Conservation (phyloP, 768 basidiomycete species). For the Lanmaoa rubissima region DNA sequence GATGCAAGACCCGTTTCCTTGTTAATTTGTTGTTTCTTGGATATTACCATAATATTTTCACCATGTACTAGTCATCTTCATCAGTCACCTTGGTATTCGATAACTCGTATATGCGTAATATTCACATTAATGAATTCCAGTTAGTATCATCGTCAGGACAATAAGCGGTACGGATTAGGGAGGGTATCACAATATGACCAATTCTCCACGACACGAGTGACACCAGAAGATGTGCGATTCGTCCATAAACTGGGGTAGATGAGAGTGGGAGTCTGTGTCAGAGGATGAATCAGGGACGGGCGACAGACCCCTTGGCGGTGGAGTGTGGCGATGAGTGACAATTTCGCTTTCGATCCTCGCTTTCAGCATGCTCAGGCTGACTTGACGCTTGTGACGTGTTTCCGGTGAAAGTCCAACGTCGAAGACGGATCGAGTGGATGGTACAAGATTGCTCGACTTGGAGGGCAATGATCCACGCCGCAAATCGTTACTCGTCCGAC, state of each 20-base stretch:
- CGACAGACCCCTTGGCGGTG: slow-evolving; percentile 57
- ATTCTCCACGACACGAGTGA: slow-evolving; percentile 74
- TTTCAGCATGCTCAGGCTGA: slow-evolving; percentile 87
- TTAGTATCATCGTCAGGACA: slow-evolving; percentile 7
- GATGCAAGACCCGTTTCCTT: slow-evolving; percentile 13
- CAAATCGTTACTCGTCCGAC: slow-evolving; percentile 39
- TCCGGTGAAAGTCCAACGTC: slow-evolving; percentile 72
- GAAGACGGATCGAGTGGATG: slow-evolving; percentile 54
- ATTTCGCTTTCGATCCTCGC: slow-evolving; percentile 85
- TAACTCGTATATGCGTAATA: slow-evolving; percentile 10
- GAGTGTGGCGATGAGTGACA: slow-evolving; percentile 42
- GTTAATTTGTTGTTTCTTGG: slow-evolving; percentile 8
- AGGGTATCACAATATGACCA: slow-evolving; percentile 59
- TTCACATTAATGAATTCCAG: slow-evolving; percentile 21
- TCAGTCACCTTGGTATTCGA: slow-evolving; percentile 6
- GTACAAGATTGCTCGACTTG: slow-evolving; percentile 33
- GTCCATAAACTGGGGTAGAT: slow-evolving; percentile 76
- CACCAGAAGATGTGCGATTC: slow-evolving; percentile 92
- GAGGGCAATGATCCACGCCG: slow-evolving; percentile 36
- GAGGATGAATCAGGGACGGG: slow-evolving; percentile 40
- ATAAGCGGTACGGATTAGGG: not conserved
- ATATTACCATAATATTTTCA: not conserved
- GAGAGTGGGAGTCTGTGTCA: slow-evolving; percentile 17
- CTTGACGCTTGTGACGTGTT: slow-evolving; percentile 76
- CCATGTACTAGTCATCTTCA: not conserved